Base-by-base conservation (phyloP, 768 basidiomycete species). In the Chiua virens region DNA sequence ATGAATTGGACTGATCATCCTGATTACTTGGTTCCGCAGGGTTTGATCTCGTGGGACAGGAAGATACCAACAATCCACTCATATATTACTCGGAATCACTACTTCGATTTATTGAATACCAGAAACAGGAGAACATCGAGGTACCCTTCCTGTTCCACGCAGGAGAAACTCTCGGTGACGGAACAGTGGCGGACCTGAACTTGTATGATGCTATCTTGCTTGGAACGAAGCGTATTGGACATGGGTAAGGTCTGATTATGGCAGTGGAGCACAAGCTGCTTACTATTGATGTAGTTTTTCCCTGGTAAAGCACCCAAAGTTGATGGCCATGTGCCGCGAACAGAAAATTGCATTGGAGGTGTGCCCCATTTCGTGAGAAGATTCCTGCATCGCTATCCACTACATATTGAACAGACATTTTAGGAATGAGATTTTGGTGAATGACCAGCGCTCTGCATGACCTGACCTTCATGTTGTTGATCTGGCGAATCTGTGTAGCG, bases 391-490 rank as follows among this genome's bases (percentile, higher is more conserved):
- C 23, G 30, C 44, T 36, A 30, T 42, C 10, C 21, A 9, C n/a
- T 25, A 8, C 17, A 5, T 5, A 18, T 48, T 50, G 30, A 45
- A 43, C 52, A 23, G 32, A 20, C 30, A 21, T 23, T 1, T 18
- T 15, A 87, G 86, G 45, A 87, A 89, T 56, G 86, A 89, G 60
- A 79, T 89, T 34, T 65, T 89, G 64, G 85, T 87, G 60, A 51
- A 39, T 41, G 62, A 42, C 15, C 15, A 1, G 30, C 14, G 20
- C 11, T 34, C 48, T 20, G 37, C 35, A 30, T 22, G 5, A 13
- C 22, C 28, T 13, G 35, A 36, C 27, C 27, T 8, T n/a, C 5
- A 34, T 18, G 32, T 44, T 18, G 37, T 27, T 47, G 25, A 43
- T 23, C 25, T 55, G 8, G n/a, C n/a, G n/a, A n/a, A n/a, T 28